Evolutionary conservation across 2,329 filamentous ascomycete species (phyloP).

Genomic region (Apiospora sp.): DNA sequence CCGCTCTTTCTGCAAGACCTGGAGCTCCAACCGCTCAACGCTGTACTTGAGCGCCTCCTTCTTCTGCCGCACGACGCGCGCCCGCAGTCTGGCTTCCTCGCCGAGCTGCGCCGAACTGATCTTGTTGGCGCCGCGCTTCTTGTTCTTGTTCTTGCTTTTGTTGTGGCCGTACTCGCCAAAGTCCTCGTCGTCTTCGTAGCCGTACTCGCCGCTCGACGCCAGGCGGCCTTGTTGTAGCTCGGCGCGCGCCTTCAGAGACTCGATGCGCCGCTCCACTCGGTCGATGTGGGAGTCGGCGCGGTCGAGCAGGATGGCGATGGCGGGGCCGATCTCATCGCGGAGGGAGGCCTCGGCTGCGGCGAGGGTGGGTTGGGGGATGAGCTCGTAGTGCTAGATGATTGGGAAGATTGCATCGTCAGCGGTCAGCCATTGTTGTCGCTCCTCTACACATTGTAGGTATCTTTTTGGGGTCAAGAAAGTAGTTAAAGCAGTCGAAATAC

Average conservation of each 20-base stretch:
- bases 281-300: conserved; percentile 86
- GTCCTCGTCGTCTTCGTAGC: conserved; percentile 32
- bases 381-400: conserved; percentile 79
- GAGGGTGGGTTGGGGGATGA: conserved; percentile 85
- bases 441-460: background rate
- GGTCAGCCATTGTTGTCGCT: background rate
- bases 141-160: conserved; percentile 20
- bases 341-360: conserved; percentile 83
- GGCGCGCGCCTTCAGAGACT: conserved; percentile 81
- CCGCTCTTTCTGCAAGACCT: conserved; percentile 78
- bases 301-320: conserved; percentile 78
- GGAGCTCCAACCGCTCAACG: conserved; percentile 84
- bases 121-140: conserved; percentile 1
- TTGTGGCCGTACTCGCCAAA: conserved; percentile 32
- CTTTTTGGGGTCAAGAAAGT: no score
- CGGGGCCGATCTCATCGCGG: conserved; percentile 88
- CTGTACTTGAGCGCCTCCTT: conserved; percentile 88
- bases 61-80: conserved; percentile 74
- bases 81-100: conserved; percentile 58
- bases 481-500: conserved; percentile 31
- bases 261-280: conserved; percentile 82
- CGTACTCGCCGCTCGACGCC: conserved; percentile 27
- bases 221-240: conserved; percentile 82
- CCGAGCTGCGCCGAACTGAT: conserved; percentile 53
- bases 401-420: background rate